Evolutionary conservation across 768 basidiomycete genomes (phyloP), one percentile per base, ranked within the genome.

Genomic region (Solioccasus polychromus): DNA sequence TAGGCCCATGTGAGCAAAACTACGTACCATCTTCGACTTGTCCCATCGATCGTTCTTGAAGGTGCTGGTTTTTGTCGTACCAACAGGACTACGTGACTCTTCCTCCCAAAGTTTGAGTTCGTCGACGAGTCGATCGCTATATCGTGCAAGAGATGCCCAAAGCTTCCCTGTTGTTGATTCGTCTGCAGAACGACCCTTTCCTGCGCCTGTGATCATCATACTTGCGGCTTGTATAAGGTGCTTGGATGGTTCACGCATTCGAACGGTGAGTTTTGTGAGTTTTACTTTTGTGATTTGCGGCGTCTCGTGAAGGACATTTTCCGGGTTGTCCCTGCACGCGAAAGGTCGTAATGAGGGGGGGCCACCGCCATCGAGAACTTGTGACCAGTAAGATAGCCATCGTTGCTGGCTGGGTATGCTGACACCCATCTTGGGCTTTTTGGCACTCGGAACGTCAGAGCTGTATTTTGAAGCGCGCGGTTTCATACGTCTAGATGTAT

Each of bases 321-420:
- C 56, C 2, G 18, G n/a, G n/a, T 11, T 12, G n/a, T 22, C 37
- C 5, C 30, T 38, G 10, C 23, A 8, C 24, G n/a, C 20, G 18
- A 39, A 45, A 10, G 64, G 57, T 76, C 77, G 81, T 40, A 83
- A 62, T 20, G 73, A 71, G 3, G 63, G 48, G 4, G 83, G 85
- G 0, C 73, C 79, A 31, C 77, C 75, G 37, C 75, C 69, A 4
- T 76, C 69, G 14, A 87, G 71, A n/a, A 83, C 58, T 10, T 81
- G 70, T 0, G 82, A 78, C 85, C 85, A 92, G 58, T 92, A 92
- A 52, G 79, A 75, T 5, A 93, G 68, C 73, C 82, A 91, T 17
- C 90, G 80, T 2, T 81, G 75, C 62, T 92, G 90, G 46, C 83
- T 86, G 0, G 89, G 85, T 52, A 92, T 92, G 50, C 82, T 86